phyloP scores from a whole-genome alignment of 2,329 filamentous ascomycete species.

The Metarhizium rileyi region DNA sequence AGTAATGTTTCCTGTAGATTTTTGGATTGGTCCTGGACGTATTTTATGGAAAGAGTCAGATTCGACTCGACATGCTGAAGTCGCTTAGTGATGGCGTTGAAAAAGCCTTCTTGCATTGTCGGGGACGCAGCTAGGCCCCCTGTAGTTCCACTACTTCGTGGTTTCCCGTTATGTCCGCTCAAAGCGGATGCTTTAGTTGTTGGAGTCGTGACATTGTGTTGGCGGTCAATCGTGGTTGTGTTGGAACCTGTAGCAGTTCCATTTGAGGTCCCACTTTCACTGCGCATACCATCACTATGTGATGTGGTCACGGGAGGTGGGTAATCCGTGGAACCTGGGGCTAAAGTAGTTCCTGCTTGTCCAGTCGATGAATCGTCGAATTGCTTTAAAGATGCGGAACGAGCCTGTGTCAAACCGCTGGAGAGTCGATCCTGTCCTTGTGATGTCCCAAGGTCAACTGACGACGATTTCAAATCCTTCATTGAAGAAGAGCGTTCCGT shows the following conservation, averaged over 20 bases:
- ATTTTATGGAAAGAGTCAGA: conserved; percentile 83
- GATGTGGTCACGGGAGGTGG: background rate
- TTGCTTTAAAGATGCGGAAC: background rate
- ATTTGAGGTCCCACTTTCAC: background rate
- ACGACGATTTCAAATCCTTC: background rate
- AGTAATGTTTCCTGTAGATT: conserved; percentile 81
- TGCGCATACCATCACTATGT: background rate
- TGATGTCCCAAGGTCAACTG: background rate
- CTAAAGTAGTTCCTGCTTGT: background rate
- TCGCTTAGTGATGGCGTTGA: conserved; percentile 91
- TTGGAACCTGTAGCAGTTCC: background rate
- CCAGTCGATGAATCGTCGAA: background rate
- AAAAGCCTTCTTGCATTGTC: conserved; percentile 93
- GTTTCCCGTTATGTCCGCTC: conserved; percentile 14
- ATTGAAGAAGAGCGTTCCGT: too few relatives aligned
- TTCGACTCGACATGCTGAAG: conserved; percentile 87
- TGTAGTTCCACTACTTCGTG: conserved; percentile 18
- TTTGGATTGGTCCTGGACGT: conserved; percentile 91
- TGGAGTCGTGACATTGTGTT: conserved; percentile 3
- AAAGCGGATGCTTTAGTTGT: conserved; percentile 5
- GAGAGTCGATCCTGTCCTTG: background rate
- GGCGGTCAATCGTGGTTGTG: conserved; percentile 2
- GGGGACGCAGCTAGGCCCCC: conserved; percentile 40
- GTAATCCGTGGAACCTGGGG: background rate
- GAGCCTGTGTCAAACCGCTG: background rate